Evolutionary conservation across 2,329 filamentous ascomycete genomes (phyloP), one percentile per base, ranked within the genome.

Genomic region (Samsoniella hepiali): DNA sequence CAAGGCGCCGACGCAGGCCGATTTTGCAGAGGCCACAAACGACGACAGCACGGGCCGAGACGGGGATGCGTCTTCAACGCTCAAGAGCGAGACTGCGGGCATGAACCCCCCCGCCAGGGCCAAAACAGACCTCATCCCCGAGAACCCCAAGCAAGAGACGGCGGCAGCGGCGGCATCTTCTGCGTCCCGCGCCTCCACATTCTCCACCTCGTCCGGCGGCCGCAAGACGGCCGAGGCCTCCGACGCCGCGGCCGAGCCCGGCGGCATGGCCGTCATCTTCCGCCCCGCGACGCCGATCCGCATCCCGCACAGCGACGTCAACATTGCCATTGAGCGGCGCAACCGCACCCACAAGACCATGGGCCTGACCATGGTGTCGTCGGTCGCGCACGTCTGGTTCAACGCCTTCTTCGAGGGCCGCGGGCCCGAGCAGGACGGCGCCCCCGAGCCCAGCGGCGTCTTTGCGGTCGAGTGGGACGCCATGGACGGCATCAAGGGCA

Each of bases 401-500:
- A 99, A 99, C 72, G 82, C 88, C 1, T 98, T 88, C 76, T 98
- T 98, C 70, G 95, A 98, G 77, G 93, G 93, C 51, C 79, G 85
- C 27, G 90, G 90, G 0, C 88, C 89, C 0, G 90, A 93, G 71
- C 81, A 87, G 49, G 75, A 79, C 34, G 91, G 90, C 31, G 77
- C 81, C 17, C 81, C 91, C 0, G 83, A 90, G 56, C 83, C 88
- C 50, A 90, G 84, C 10, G 94, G 84, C 11, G 78, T 86, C 3
- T 87, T 87, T 57, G 76, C 78, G 64, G 82, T 87, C 34, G 81
- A 82, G 1, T 87, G 84, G 84, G 83, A 86, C 45, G 80, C 81
- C 61, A 91, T 99, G 86, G 95, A 99, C 69, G 95, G 95, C 3
- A 93, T 99, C 75, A 97, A 97, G 74, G 95, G 95, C 1, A 93